A percentile compares a stretch with the other conserved stretches of the same genome.
These are phyloP conservation scores for Clohesyomyces aquaticus DNA, from an alignment of 495 filamentous ascomycete genomes.

Conservation along the genomic window DNA sequence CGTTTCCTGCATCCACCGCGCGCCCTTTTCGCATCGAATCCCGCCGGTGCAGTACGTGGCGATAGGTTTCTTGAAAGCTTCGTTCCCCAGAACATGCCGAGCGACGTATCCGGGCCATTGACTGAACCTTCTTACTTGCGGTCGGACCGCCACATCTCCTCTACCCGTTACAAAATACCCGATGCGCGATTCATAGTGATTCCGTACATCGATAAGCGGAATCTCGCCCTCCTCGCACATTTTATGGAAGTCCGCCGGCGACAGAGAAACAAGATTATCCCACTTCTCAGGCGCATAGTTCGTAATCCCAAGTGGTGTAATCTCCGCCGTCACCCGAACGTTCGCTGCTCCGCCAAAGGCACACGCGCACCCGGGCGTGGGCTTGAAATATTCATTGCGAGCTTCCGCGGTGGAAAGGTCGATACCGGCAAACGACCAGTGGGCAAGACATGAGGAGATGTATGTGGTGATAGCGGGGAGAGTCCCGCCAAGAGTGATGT, in stretches of 20 bases:
- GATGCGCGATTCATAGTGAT: conserved; percentile 7
- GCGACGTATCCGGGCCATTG: conserved; percentile 5
- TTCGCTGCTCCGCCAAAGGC: neutral
- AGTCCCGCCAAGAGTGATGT: conserved; percentile 1
- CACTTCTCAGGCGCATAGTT: neutral
- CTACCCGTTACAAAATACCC: conserved; percentile 1
- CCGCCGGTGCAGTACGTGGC: conserved; percentile 3
- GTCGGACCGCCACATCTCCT: neutral
- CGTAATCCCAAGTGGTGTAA: neutral
- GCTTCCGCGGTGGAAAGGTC: neutral
- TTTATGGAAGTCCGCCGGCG: neutral
- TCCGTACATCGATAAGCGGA: conserved; percentile 2
- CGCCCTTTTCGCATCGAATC: conserved; percentile 1
- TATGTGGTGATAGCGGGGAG: neutral
- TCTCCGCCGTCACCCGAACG: conserved; percentile 3
- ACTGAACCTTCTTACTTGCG: conserved; percentile 3
- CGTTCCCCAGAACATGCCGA: neutral
- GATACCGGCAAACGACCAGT: neutral
- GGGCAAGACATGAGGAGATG: neutral
- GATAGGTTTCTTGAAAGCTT: neutral
- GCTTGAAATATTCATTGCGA: neutral
- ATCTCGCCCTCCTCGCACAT: neutral
- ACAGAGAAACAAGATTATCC: neutral
- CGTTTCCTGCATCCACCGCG: conserved; percentile 2
- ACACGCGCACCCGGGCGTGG: neutral